Evolutionary conservation across 2,329 filamentous ascomycete species (phyloP).

Genomic region (Clarireedia hainanense): DNA sequence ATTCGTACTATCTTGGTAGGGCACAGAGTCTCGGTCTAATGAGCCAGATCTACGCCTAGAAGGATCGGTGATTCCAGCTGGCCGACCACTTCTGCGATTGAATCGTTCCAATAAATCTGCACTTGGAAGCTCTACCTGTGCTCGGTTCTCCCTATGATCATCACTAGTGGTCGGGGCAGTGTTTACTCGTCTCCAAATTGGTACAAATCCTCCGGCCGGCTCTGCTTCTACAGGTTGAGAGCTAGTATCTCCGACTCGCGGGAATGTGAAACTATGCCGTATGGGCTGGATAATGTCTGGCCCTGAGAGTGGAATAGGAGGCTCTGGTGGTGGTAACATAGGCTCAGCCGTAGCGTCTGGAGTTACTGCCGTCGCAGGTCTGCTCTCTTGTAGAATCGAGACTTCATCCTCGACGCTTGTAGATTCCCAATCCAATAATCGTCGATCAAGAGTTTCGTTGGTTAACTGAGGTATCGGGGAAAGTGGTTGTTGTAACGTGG

Average conservation of each 20-base stretch:
- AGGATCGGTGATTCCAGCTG: conserved; percentile 22
- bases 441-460: conserved; percentile 8
- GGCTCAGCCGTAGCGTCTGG: not conserved
- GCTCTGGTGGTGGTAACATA: not conserved
- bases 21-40: not conserved
- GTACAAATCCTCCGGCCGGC: conserved; percentile 7
- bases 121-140: conserved; percentile 18
- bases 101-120: conserved; percentile 26
- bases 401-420: conserved; percentile 5
- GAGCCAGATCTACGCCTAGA: conserved; percentile 20
- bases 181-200: conserved; percentile 17
- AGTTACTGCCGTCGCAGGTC: not conserved
- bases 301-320: not conserved
- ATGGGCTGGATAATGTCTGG: not conserved
- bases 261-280: not conserved
- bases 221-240: not conserved
- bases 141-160: not conserved
- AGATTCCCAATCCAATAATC: conserved; percentile 14
- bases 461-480: conserved; percentile 21
- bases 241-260: conserved; percentile 12
- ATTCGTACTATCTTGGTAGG: not conserved
- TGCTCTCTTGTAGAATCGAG: conserved; percentile 5
- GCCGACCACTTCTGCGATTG: conserved; percentile 26
- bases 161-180: conserved; percentile 16
- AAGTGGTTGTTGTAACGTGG: conserved; percentile 18